Conservation (phyloP, 768 basidiomycete genomes). For the Psilocybe tampanensis region DNA sequence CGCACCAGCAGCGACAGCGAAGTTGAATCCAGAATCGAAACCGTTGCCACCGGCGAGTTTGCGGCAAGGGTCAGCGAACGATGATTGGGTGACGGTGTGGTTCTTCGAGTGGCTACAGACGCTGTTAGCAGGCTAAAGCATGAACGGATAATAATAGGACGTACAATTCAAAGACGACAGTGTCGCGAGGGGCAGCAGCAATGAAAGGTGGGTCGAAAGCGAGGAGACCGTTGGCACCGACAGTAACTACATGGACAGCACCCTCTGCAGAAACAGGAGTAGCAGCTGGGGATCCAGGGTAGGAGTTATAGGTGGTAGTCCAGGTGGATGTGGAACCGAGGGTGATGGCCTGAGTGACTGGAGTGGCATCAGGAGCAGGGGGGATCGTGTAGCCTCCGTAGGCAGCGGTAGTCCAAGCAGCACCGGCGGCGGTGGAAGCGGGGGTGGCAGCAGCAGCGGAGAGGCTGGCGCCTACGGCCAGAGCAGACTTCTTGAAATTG, state of each 20-base stretch:
- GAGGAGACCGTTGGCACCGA: conserved; percentile 51
- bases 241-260: conserved; percentile 51
- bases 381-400: conserved; percentile 56
- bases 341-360: conserved; percentile 53
- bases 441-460: conserved; percentile 43
- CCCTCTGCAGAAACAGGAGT: conserved; percentile 53
- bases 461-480: conserved; percentile 54
- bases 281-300: conserved; percentile 53
- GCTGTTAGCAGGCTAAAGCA: not conserved
- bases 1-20: conserved; percentile 41
- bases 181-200: conserved; percentile 53
- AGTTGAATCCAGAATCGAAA: conserved; percentile 56
- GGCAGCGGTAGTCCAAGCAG: conserved; percentile 41
- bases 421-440: conserved; percentile 26
- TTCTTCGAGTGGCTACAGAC: conserved; percentile 59
- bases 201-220: conserved; percentile 54
- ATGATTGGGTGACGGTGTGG: conserved; percentile 66
- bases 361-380: conserved; percentile 42
- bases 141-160: conserved; percentile 17
- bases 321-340: conserved; percentile 40
- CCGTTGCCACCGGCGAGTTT: conserved; percentile 43
- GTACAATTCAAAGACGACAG: conserved; percentile 62
- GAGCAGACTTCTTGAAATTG: conserved; percentile 59
- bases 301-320: conserved; percentile 62
- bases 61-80: conserved; percentile 62